These are phyloP conservation scores for Balansia obtecta DNA, from an alignment of 2,329 filamentous ascomycete genomes.

Conservation along the genomic window DNA sequence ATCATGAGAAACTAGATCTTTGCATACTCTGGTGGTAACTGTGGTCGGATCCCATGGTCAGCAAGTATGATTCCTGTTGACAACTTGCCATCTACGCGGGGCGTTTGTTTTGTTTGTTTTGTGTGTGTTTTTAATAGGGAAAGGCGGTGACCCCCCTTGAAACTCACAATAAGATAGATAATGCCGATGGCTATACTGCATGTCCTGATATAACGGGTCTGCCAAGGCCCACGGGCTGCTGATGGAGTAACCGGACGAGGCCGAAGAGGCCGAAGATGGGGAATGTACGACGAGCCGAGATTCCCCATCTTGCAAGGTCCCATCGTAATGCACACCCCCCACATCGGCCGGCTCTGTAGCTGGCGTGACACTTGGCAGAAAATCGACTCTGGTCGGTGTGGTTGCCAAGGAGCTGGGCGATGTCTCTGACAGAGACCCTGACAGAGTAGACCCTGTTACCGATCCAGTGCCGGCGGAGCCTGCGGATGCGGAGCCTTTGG, in stretches of 20 bases:
- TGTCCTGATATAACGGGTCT: conserved; percentile 37
- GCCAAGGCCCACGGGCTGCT: conserved; percentile 25
- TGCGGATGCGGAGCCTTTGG: not conserved
- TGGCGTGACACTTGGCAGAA: not conserved
- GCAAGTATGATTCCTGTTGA: not conserved
- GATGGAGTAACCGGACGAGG: conserved; percentile 10
- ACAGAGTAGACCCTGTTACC: conserved; percentile 4
- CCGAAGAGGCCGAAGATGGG: conserved; percentile 9
- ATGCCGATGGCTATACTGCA: conserved; percentile 32
- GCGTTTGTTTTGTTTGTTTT: too few relatives aligned
- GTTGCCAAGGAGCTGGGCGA: conserved; percentile 6
- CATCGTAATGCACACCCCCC: not conserved
- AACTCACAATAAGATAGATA: conserved; percentile 30
- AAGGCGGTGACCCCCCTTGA: conserved; percentile 1
- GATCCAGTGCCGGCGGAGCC: not conserved
- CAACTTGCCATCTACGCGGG: conserved; percentile 4
- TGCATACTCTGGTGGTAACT: conserved; percentile 36
- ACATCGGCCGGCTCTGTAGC: not conserved
- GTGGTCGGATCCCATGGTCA: not conserved
- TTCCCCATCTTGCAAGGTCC: conserved; percentile 8
- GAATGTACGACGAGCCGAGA: conserved; percentile 17
- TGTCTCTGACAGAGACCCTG: conserved; percentile 6
- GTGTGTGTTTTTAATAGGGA: not conserved
- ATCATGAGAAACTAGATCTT: conserved; percentile 37
- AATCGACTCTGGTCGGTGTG: not conserved